phyloP scores from a whole-genome alignment of 306 rosid genomes.

The Pterocarpus santalinus region DNA sequence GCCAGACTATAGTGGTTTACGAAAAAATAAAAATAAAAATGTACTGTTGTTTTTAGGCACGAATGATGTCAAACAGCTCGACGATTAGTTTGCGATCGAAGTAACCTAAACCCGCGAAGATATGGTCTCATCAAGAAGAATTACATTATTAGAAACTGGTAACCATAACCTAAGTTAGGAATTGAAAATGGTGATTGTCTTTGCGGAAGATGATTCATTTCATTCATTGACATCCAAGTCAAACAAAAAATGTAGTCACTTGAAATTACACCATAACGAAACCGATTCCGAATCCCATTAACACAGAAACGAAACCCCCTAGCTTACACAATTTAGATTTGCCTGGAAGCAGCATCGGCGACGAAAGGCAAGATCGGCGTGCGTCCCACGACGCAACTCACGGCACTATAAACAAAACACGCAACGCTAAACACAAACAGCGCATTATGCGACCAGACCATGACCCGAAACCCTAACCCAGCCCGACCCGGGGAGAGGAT shows the following conservation, averaged over 20 bases:
- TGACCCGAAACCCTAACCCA: conserved; percentile 64
- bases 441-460: conserved; percentile 64
- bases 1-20: too few species aligned
- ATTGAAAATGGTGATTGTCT: too few species aligned
- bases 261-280: background rate
- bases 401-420: conserved; percentile 71
- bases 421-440: conserved; percentile 67
- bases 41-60: too few species aligned
- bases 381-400: conserved; percentile 69
- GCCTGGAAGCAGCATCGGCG: conserved; percentile 89
- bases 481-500: conserved; percentile 70
- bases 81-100: too few species aligned
- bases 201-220: background rate
- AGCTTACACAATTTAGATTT: conserved; percentile 52
- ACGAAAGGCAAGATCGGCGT: conserved; percentile 84
- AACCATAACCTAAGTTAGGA: too few species aligned
- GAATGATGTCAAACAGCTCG: too few species aligned
- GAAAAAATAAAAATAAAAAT: too few species aligned
- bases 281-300: too few species aligned
- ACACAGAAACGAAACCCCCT: background rate
- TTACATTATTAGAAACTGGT: too few species aligned
- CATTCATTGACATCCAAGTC: background rate
- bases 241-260: background rate
- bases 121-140: too few species aligned
- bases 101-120: too few species aligned